phyloP scores from a whole-genome alignment of 805 yeast genomes.

The Wickerhamomyces subpelliculosus region DNA sequence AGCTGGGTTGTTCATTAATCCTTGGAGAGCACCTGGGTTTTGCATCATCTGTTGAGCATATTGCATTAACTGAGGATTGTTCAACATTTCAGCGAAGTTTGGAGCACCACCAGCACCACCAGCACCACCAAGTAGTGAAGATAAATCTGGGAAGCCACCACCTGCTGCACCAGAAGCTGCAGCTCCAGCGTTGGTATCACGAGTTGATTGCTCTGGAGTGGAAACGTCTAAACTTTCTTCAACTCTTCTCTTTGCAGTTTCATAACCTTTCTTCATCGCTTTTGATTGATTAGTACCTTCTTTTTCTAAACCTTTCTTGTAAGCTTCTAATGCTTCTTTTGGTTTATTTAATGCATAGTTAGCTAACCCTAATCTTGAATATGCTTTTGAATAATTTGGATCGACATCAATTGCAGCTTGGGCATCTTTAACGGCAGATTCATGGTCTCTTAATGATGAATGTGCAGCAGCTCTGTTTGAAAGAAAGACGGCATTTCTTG shows the following conservation, averaged over 20 bases:
- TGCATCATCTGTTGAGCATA: constrained; percentile 87
- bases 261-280: constrained; percentile 89
- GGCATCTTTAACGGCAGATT: constrained; percentile 78
- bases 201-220: constrained; percentile 15
- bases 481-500: constrained; percentile 73
- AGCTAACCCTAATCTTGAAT: constrained; percentile 92
- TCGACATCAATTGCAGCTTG: constrained; percentile 71
- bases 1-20: constrained; percentile 75
- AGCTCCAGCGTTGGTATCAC: constrained; percentile 18
- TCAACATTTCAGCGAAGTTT: constrained; percentile 61
- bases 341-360: constrained; percentile 92
- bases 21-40: constrained; percentile 69
- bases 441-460: constrained; percentile 69
- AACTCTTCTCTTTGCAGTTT: constrained; percentile 84
- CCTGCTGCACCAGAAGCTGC: constrained; percentile 24
- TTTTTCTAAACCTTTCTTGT: constrained; percentile 75
- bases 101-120: constrained; percentile 67
- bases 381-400: constrained; percentile 83
- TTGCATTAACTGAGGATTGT: constrained; percentile 87
- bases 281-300: constrained; percentile 84
- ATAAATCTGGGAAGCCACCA: constrained; percentile 66
- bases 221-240: constrained; percentile 59
- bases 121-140: constrained; percentile 62
- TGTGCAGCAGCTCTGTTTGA: constrained; percentile 98
- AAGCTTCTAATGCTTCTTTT: constrained; percentile 84